phyloP scores from a whole-genome alignment of 164 flowering plant species.

The Vitis rotundifolia region DNA sequence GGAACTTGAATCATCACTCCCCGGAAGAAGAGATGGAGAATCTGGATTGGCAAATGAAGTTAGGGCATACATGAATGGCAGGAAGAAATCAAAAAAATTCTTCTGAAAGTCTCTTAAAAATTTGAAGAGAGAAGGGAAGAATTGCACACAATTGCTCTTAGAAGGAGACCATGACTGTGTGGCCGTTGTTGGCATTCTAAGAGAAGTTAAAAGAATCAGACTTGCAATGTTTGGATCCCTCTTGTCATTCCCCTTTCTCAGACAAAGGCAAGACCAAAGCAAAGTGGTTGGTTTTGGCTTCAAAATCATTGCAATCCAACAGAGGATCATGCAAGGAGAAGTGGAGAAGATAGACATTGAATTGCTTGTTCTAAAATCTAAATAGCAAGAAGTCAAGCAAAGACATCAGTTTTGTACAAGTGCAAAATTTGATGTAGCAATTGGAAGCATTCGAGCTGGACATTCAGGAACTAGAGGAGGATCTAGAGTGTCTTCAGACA shows the following conservation, averaged over 20 bases:
- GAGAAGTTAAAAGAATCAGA: slow-evolving; percentile 21
- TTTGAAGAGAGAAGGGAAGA: slow-evolving; percentile 14
- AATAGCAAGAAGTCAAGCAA: slow-evolving; percentile 7
- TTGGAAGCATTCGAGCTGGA: slow-evolving; percentile 22
- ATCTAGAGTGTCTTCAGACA: slow-evolving; percentile 30
- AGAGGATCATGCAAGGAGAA: slow-evolving; percentile 6
- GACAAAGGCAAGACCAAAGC: slow-evolving; percentile 1
- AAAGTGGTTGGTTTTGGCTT: slow-evolving; percentile 23
- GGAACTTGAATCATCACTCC: slow-evolving; percentile 26
- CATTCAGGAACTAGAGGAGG: slow-evolving; percentile 30
- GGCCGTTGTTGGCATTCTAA: slow-evolving; percentile 1
- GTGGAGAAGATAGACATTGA: slow-evolving; percentile 25
- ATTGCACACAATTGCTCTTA: neutral
- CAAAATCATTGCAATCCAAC: slow-evolving; percentile 23
- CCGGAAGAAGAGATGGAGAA: slow-evolving; percentile 14
- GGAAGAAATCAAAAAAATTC: slow-evolving; percentile 19
- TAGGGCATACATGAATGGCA: slow-evolving; percentile 2
- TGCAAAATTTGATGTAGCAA: slow-evolving; percentile 12
- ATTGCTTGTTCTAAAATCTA: slow-evolving; percentile 6
- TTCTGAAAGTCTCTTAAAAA: slow-evolving; percentile 1
- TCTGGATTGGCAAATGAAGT: slow-evolving; percentile 6
- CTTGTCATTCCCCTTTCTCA: slow-evolving; percentile 8
- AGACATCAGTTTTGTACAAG: slow-evolving; percentile 4
- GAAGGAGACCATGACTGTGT: neutral
- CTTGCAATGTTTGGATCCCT: slow-evolving; percentile 16